Conservation (phyloP, 306 rosid genomes). For the Rubus parviflorus region DNA sequence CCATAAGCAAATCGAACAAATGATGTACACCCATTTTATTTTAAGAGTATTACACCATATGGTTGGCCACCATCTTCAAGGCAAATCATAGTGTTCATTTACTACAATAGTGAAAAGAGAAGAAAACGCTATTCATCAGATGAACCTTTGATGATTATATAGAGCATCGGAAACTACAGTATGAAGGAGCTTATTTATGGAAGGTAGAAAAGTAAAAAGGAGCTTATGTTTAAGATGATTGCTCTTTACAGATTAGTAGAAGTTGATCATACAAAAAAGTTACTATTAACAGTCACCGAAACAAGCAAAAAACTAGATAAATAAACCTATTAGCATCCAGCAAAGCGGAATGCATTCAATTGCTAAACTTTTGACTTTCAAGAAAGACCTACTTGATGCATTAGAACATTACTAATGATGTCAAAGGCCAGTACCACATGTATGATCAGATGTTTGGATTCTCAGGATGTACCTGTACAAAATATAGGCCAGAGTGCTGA, state of each 20-base stretch:
- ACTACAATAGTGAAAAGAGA: neutral
- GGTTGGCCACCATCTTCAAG: neutral
- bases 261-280: neutral
- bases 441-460: neutral
- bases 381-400: neutral
- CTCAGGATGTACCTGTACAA: conserved; percentile 61
- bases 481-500: conserved; percentile 45
- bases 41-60: neutral
- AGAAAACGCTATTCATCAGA: neutral
- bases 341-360: neutral
- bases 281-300: neutral
- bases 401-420: neutral
- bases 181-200: neutral
- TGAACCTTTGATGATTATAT: neutral
- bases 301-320: neutral
- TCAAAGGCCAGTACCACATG: neutral
- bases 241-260: neutral
- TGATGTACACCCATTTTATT: neutral
- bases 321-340: neutral
- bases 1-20: neutral
- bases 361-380: neutral
- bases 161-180: neutral
- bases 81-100: neutral
- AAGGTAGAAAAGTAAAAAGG: neutral
- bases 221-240: no score